Conservation (phyloP, 176 grass and related monocot genomes). For the Neostapfia colusana region DNA sequence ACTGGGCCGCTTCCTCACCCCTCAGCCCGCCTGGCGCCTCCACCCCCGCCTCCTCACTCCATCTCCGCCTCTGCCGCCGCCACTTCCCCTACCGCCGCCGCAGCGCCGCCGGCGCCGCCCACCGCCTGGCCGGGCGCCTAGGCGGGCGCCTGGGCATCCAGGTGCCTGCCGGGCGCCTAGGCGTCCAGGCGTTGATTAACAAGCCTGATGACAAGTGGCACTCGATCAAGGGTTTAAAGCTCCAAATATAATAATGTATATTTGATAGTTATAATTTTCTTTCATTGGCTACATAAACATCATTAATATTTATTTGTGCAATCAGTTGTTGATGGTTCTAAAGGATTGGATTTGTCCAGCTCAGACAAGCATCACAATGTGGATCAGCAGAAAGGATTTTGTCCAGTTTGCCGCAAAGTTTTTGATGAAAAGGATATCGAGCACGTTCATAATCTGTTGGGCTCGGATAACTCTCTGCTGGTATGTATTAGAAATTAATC, state of each 20-base stretch:
- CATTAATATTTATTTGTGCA: slow-evolving; percentile 33
- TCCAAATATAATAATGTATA: slow-evolving; percentile 3
- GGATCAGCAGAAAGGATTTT: slow-evolving; percentile 76
- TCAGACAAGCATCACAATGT: slow-evolving; percentile 44
- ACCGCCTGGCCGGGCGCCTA: too few relatives aligned
- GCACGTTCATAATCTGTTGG: slow-evolving; percentile 66
- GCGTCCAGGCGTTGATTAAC: too few relatives aligned
- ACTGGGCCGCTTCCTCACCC: too few relatives aligned
- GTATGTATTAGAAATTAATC: slow-evolving; percentile 55
- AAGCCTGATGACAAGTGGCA: background rate
- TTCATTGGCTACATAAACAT: slow-evolving; percentile 19
- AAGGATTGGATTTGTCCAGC: slow-evolving; percentile 42
- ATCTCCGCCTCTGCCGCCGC: too few relatives aligned
- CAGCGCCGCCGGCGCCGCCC: too few relatives aligned
- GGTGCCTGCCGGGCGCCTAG: too few relatives aligned
- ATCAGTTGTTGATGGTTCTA: slow-evolving; percentile 41
- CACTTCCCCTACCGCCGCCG: too few relatives aligned
- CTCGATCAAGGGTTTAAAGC: background rate
- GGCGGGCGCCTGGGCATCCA: too few relatives aligned
- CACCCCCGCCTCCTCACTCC: too few relatives aligned
- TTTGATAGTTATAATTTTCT: background rate
- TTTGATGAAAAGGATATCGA: slow-evolving; percentile 94
- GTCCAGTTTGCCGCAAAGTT: slow-evolving; percentile 89
- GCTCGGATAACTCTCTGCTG: slow-evolving; percentile 39
- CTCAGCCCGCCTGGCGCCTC: too few relatives aligned